phyloP scores from a whole-genome alignment of 495 filamentous ascomycete genomes.

The Aspergillus ellipticus region DNA sequence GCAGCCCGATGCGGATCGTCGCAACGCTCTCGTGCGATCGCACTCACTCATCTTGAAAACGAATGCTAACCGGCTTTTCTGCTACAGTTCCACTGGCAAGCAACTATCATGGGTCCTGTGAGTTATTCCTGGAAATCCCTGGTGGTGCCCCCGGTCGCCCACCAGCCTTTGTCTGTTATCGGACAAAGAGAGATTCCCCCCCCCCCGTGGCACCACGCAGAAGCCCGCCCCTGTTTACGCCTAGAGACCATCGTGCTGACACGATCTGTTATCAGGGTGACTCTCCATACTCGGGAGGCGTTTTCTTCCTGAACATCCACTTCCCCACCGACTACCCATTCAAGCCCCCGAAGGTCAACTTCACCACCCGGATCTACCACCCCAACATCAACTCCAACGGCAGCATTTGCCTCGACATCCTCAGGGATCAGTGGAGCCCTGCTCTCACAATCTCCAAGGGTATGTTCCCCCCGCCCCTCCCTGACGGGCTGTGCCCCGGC shows the following conservation, averaged over 20 bases:
- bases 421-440: conserved; percentile 98
- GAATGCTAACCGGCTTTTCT: conserved; percentile 18
- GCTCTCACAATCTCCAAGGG: conserved; percentile 98
- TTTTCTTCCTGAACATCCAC: conserved; percentile 97
- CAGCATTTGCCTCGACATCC: conserved; percentile 96
- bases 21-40: neutral
- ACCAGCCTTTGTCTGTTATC: neutral
- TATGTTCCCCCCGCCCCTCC: conserved; percentile 36
- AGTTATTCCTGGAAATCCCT: conserved; percentile 37
- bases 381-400: conserved; percentile 99
- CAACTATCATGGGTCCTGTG: conserved; percentile 99
- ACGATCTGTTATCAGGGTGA: conserved; percentile 57
- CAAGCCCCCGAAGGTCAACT: conserved; percentile 99
- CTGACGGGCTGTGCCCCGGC: neutral
- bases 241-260: conserved; percentile 15
- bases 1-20: conserved; percentile 4
- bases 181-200: conserved; percentile 6
- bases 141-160: neutral
- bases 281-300: conserved; percentile 93
- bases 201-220: conserved; percentile 26
- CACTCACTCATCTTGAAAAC: neutral
- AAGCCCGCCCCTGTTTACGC: neutral
- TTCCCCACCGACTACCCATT: conserved; percentile 99
- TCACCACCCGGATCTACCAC: conserved; percentile 98
- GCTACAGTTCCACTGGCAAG: conserved; percentile 97